Evolutionary conservation across 306 rosid species (phyloP).

Genomic region (Medicago lupulina): DNA sequence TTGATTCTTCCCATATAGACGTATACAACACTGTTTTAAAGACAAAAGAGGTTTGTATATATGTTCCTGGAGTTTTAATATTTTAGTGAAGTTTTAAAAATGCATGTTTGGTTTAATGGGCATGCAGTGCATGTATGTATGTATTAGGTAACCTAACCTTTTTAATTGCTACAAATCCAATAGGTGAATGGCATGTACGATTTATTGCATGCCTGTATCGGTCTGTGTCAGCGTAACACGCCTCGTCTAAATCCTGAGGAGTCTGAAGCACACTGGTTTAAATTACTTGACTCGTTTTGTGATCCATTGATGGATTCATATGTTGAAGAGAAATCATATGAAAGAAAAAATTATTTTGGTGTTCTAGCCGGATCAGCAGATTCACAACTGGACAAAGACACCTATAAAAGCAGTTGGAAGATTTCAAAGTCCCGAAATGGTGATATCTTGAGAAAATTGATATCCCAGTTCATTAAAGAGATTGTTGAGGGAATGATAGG

Average conservation of each 20-base stretch:
- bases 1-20: slow-evolving; percentile 53
- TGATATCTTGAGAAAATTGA: slow-evolving; percentile 72
- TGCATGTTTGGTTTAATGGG: slow-evolving; percentile 35
- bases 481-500: slow-evolving; percentile 99
- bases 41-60: slow-evolving; percentile 73
- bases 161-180: slow-evolving; percentile 38
- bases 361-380: slow-evolving; percentile 49
- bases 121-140: slow-evolving; percentile 35
- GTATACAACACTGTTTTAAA: slow-evolving; percentile 50
- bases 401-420: slow-evolving; percentile 71
- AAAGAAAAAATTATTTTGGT: slow-evolving; percentile 53
- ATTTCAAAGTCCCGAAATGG: slow-evolving; percentile 62
- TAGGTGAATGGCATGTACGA: slow-evolving; percentile 69
- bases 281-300: slow-evolving; percentile 95
- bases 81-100: slow-evolving; percentile 34
- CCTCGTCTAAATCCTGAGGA: slow-evolving; percentile 96
- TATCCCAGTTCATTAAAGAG: slow-evolving; percentile 86
- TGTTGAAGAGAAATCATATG: slow-evolving; percentile 50
- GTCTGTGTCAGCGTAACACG: slow-evolving; percentile 96
- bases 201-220: slow-evolving; percentile 80
- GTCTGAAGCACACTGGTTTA: slow-evolving; percentile 94
- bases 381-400: slow-evolving; percentile 56
- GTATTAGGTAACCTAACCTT: slow-evolving; percentile 37
- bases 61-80: slow-evolving; percentile 34
- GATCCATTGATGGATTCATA: slow-evolving; percentile 78